A percentile compares a stretch with the other conserved stretches of the same genome.
Conservation (phyloP, 345 rosid species). For the Euclidium syriacum region DNA sequence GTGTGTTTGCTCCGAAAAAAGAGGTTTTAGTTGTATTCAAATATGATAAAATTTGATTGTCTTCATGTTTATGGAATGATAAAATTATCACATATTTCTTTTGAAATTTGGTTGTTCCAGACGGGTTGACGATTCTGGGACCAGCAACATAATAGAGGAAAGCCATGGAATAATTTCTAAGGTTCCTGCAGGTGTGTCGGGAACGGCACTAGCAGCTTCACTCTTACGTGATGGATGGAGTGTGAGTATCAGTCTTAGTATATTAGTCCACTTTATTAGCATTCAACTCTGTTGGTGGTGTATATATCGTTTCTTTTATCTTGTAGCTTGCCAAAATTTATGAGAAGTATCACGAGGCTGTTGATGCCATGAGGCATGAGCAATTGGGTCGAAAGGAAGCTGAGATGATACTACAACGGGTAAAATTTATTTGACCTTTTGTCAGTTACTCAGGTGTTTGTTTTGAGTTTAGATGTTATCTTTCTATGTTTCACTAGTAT, state of each 20-base stretch:
- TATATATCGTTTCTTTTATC: neutral
- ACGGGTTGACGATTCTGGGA: constrained; percentile 33
- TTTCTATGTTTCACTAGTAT: neutral
- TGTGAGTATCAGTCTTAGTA: constrained; percentile 45
- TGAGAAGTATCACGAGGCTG: constrained; percentile 93
- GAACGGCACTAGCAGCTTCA: constrained; percentile 93
- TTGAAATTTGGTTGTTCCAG: constrained; percentile 28
- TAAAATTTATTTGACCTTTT: constrained; percentile 28
- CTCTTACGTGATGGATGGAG: constrained; percentile 99
- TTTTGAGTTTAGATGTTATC: neutral
- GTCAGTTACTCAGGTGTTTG: neutral
- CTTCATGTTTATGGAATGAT: neutral
- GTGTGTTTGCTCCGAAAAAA: constrained; percentile 3
- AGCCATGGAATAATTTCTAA: constrained; percentile 46
- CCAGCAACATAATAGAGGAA: constrained; percentile 43
- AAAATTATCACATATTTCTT: constrained; percentile 2
- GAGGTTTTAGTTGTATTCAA: neutral
- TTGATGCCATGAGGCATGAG: constrained; percentile 94
- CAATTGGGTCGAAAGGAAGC: constrained; percentile 93
- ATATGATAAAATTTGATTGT: neutral
- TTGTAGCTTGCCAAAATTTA: constrained; percentile 85
- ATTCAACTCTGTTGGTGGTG: constrained; percentile 12
- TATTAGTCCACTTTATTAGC: constrained; percentile 1
- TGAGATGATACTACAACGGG: constrained; percentile 84
- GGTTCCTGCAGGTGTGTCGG: constrained; percentile 89